A percentile compares a stretch with the other conserved stretches of the same genome.
Conservation (phyloP, 108 stramenopile species). For the Thalassiosira profunda region DNA sequence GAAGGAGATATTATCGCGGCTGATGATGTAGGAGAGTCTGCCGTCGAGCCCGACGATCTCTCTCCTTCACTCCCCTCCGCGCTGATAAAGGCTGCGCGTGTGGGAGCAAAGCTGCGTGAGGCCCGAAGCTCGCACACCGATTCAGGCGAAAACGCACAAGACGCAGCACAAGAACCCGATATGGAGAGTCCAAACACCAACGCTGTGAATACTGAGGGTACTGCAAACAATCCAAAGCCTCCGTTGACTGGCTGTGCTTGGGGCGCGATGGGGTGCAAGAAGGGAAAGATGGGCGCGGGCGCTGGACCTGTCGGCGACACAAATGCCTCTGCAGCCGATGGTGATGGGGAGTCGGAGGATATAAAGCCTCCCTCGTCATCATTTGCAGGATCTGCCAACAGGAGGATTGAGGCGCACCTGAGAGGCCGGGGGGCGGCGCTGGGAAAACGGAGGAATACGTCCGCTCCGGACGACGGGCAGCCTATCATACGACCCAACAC, state of each 20-base stretch:
- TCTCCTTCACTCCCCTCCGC: conserved; percentile 3
- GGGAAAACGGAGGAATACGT: not conserved
- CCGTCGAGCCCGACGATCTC: not conserved
- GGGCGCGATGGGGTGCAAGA: conserved; percentile 36
- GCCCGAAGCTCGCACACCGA: not conserved
- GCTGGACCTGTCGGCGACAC: conserved; percentile 3
- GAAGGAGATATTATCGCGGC: too few species aligned
- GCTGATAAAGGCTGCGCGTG: conserved; percentile 14
- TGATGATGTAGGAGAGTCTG: too few species aligned
- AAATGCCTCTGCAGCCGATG: not conserved
- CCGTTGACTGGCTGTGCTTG: conserved; percentile 30
- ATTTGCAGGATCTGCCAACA: conserved; percentile 38
- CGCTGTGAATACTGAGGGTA: not conserved
- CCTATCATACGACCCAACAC: too few species aligned
- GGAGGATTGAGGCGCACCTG: conserved; percentile 25
- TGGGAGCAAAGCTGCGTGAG: conserved; percentile 21
- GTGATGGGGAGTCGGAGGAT: conserved; percentile 1
- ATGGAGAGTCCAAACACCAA: not conserved
- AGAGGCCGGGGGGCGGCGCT: conserved; percentile 6
- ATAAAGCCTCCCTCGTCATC: conserved; percentile 2
- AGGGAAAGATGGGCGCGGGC: conserved; percentile 13
- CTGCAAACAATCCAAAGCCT: conserved; percentile 12
- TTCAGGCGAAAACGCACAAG: not conserved
- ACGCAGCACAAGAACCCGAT: not conserved
- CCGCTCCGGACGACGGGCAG: not conserved